Evolutionary conservation across 352 stramenopile genomes (phyloP).

Genomic region (Blastocystis sp.): DNA sequence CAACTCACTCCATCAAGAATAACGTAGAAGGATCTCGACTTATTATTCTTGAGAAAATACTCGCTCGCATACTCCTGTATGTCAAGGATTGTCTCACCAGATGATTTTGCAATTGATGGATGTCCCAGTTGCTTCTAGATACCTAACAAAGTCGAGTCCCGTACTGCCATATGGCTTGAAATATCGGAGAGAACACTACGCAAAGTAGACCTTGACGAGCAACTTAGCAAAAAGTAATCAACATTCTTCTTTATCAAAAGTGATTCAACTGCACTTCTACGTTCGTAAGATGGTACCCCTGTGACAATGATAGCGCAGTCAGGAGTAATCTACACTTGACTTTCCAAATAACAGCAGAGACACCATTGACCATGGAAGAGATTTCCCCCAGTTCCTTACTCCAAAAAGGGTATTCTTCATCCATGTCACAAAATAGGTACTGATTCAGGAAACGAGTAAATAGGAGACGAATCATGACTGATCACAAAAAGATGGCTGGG

Average conservation of each 20-base stretch:
- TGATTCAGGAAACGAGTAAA: background rate
- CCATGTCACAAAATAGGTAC: background rate
- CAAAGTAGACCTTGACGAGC: background rate
- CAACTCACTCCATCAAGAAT: background rate
- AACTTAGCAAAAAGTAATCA: background rate
- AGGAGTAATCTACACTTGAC: background rate
- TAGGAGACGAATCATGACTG: background rate
- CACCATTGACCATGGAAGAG: background rate
- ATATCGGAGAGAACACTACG: conserved; percentile 3
- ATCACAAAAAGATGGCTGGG: background rate
- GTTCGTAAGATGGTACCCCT: conserved; percentile 10
- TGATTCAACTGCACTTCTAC: background rate
- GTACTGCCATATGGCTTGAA: background rate
- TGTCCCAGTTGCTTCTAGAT: background rate
- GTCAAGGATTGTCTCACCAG: background rate
- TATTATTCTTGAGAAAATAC: background rate
- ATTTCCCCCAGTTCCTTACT: background rate
- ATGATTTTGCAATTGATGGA: background rate
- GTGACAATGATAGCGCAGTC: conserved; percentile 16
- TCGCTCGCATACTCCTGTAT: background rate
- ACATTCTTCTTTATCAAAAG: background rate
- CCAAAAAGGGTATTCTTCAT: background rate
- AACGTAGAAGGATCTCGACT: background rate
- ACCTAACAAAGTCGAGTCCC: background rate
- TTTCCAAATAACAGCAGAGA: background rate